A percentile compares a stretch with the other conserved stretches of the same genome.
Evolutionary conservation across 2,329 filamentous ascomycete genomes (phyloP).

Genomic region (Ophiostoma pallidulum): DNA sequence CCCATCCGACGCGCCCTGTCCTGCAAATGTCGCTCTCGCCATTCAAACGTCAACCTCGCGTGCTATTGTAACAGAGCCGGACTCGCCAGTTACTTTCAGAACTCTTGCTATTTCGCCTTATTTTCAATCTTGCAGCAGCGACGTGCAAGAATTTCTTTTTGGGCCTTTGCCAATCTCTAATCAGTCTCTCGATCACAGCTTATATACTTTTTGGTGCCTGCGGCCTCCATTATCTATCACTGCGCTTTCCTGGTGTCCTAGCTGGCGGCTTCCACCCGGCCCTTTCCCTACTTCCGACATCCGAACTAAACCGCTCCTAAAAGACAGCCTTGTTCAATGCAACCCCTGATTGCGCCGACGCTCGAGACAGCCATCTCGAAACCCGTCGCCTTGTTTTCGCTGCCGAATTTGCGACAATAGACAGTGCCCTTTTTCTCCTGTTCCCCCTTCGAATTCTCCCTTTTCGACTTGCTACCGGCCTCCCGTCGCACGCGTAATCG

Average conservation of each 20-base stretch:
- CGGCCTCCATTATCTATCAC: not conserved
- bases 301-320: constrained; percentile 5
- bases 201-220: too few species aligned
- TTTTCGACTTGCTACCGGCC: not conserved
- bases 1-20: not conserved
- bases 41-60: not conserved
- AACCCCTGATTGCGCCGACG: constrained; percentile 1
- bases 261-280: not conserved
- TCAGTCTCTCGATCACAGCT: too few species aligned
- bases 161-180: too few species aligned
- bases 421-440: not conserved
- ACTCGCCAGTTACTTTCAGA: too few species aligned
- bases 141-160: too few species aligned
- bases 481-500: not conserved
- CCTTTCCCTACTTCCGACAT: constrained; percentile 2
- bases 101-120: too few species aligned
- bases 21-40: not conserved
- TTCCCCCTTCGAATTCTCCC: not conserved
- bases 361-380: not conserved
- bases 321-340: constrained; percentile 3
- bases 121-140: too few species aligned
- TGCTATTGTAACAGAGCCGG: not conserved
- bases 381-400: not conserved
- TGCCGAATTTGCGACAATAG: too few species aligned
- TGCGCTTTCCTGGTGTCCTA: too few species aligned